Conservation (phyloP, 2,329 filamentous ascomycete species). For the Beauveria rudraprayagi region DNA sequence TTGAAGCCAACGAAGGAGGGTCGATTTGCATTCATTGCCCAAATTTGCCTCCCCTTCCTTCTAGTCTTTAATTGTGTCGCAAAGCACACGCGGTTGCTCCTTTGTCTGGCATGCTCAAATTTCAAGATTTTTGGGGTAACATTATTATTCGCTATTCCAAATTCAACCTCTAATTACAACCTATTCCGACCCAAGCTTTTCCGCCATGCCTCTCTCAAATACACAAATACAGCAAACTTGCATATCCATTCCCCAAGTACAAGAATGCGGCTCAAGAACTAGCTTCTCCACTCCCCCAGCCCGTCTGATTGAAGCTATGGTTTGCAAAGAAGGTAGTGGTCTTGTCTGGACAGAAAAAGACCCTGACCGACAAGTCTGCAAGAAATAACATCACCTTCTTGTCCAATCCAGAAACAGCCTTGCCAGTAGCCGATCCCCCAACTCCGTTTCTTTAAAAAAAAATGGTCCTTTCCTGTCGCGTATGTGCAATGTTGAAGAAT, state of each 20-base stretch:
- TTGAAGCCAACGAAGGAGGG: too few species aligned
- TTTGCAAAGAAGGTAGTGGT: background rate
- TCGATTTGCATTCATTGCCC: too few species aligned
- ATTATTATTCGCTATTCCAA: constrained; percentile 8
- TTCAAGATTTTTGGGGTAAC: background rate
- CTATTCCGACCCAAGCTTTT: background rate
- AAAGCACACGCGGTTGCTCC: background rate
- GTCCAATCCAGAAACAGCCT: background rate
- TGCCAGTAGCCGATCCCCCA: background rate
- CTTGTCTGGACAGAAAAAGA: background rate
- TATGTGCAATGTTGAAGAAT: background rate
- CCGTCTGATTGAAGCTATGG: background rate
- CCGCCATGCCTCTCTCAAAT: background rate
- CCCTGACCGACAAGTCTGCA: background rate
- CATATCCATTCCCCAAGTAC: background rate
- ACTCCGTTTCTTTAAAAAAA: background rate
- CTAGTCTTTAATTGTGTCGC: background rate
- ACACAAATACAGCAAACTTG: background rate
- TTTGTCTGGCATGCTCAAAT: too few species aligned
- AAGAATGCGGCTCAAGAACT: background rate
- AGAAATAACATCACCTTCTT: background rate
- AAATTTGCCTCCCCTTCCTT: background rate
- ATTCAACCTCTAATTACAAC: constrained; percentile 7
- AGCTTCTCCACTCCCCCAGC: background rate
- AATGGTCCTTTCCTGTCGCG: background rate